These are phyloP conservation scores for Phytopythium cucurbitacearum DNA, from an alignment of 352 stramenopile species.

Conservation along the genomic window DNA sequence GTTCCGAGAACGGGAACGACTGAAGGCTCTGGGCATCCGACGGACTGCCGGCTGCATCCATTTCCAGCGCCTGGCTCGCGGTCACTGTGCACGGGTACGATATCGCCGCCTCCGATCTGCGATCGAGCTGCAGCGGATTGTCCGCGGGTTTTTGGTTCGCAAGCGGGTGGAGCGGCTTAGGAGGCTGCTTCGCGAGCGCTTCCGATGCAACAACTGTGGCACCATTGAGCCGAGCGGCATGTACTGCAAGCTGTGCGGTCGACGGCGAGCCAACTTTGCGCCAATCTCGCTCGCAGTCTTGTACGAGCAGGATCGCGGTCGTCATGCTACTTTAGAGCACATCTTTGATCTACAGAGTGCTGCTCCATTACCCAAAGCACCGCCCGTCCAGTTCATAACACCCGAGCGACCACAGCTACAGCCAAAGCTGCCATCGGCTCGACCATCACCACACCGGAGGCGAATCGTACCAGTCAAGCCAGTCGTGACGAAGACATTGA, in stretches of 20 bases:
- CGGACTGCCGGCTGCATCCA: not conserved
- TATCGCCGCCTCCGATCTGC: slow-evolving; percentile 12
- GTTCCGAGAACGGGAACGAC: too few species aligned
- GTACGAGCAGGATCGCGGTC: not conserved
- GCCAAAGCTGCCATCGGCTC: too few species aligned
- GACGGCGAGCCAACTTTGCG: slow-evolving; percentile 29
- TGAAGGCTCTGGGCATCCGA: not conserved
- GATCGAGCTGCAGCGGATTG: slow-evolving; percentile 20
- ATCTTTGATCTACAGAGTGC: not conserved
- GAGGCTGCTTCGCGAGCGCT: slow-evolving; percentile 36
- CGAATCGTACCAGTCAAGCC: too few species aligned
- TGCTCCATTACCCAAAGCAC: slow-evolving; percentile 1
- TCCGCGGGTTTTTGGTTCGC: slow-evolving; percentile 20
- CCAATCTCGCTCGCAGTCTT: slow-evolving; percentile 8
- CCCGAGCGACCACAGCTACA: not conserved
- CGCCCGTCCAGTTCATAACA: not conserved
- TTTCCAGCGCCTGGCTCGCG: slow-evolving; percentile 14
- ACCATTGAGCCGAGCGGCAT: slow-evolving; percentile 45
- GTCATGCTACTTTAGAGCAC: not conserved
- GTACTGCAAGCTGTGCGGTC: slow-evolving; percentile 71
- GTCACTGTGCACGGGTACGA: slow-evolving; percentile 2
- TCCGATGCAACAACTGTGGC: slow-evolving; percentile 53
- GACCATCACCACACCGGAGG: too few species aligned
- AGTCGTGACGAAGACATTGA: too few species aligned
- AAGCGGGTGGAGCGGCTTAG: slow-evolving; percentile 14